These are phyloP conservation scores for Mycena alexandri DNA, from an alignment of 768 basidiomycete species.

Conservation along the genomic window DNA sequence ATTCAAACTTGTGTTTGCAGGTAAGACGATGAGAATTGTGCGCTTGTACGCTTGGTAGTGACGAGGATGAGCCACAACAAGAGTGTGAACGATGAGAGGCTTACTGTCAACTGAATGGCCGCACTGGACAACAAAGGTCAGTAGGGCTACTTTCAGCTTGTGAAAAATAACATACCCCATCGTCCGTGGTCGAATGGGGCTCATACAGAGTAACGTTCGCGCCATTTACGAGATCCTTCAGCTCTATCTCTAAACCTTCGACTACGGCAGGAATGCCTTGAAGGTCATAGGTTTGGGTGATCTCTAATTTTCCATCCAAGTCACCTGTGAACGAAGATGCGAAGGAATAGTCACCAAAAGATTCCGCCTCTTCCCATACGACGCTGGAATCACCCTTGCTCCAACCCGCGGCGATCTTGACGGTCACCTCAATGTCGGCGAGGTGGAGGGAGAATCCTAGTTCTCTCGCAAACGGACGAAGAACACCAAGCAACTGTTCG, in stretches of 20 bases:
- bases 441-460: neutral
- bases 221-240: neutral
- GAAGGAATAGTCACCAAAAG: conserved; percentile 4
- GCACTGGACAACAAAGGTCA: neutral
- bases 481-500: neutral
- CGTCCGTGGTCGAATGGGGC: neutral
- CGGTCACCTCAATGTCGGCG: neutral
- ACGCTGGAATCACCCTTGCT: neutral
- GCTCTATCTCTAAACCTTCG: neutral
- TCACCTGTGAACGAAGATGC: neutral
- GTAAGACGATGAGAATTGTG: conserved; percentile 18
- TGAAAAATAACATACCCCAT: neutral
- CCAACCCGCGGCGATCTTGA: neutral
- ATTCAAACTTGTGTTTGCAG: neutral
- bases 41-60: conserved; percentile 11
- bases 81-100: neutral
- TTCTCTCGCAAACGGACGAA: conserved; percentile 5
- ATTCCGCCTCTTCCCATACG: neutral
- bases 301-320: neutral
- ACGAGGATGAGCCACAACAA: neutral
- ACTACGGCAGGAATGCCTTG: conserved; percentile 12
- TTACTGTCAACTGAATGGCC: neutral
- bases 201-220: neutral
- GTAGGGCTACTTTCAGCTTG: neutral
- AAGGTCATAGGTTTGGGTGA: conserved; percentile 1